A percentile compares a stretch with the other conserved stretches of the same genome.
phyloP scores from a whole-genome alignment of 2,329 filamentous ascomycete species.

The Akanthomyces lecanii region DNA sequence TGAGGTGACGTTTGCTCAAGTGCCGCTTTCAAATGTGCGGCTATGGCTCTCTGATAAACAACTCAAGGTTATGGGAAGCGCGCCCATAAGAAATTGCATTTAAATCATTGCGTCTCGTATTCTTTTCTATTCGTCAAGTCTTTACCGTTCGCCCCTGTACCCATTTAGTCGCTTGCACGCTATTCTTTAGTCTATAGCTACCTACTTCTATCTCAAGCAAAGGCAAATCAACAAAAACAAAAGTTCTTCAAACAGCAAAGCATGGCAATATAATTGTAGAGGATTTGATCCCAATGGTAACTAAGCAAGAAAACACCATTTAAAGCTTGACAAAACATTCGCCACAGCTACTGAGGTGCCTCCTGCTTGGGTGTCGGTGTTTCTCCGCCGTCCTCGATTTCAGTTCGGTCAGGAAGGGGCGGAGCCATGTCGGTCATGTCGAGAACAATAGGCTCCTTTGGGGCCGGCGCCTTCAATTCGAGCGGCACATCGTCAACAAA shows the following conservation, averaged over 20 bases:
- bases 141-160: background rate
- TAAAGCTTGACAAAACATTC: too few relatives aligned
- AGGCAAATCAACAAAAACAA: background rate
- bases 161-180: background rate
- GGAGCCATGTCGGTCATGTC: background rate
- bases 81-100: background rate
- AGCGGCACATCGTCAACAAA: conserved; percentile 43
- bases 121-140: background rate
- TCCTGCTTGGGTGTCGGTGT: background rate
- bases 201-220: background rate
- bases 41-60: too few relatives aligned
- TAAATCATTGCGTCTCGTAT: background rate
- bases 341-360: background rate
- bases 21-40: too few relatives aligned
- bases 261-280: background rate
- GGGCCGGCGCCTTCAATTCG: conserved; percentile 42
- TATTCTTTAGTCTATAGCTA: background rate
- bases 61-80: background rate
- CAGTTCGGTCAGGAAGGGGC: background rate
- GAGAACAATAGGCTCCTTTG: conserved; percentile 23
- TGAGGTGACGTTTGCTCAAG: too few relatives aligned
- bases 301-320: background rate
- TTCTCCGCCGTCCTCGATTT: background rate
- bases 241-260: background rate
- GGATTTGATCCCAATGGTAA: background rate